These are phyloP conservation scores for Penicillium sp. DNA, from an alignment of 2,329 filamentous ascomycete species.

Conservation along the genomic window DNA sequence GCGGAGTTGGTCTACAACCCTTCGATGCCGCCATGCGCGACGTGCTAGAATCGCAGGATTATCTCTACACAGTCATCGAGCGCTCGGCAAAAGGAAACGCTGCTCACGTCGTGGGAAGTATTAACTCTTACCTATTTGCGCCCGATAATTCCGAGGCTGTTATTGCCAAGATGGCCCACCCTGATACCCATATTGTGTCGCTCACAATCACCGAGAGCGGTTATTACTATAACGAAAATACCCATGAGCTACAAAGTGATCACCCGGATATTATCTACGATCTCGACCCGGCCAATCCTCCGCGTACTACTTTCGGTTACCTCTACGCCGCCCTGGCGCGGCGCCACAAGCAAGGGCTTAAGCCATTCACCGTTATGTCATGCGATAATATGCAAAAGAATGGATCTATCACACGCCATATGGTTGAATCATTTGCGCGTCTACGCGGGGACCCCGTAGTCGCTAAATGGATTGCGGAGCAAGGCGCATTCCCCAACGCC, in stretches of 20 bases:
- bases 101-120: slow-evolving; percentile 53
- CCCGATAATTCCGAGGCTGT: slow-evolving; percentile 54
- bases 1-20: slow-evolving; percentile 54
- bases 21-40: slow-evolving; percentile 56
- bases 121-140: slow-evolving; percentile 55
- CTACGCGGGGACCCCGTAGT: slow-evolving; percentile 47
- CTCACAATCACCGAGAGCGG: slow-evolving; percentile 59
- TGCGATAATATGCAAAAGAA: slow-evolving; percentile 62
- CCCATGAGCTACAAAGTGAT: slow-evolving; percentile 52
- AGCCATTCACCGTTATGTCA: slow-evolving; percentile 56
- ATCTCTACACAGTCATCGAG: slow-evolving; percentile 57
- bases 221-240: slow-evolving; percentile 61
- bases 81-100: slow-evolving; percentile 53
- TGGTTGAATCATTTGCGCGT: slow-evolving; percentile 54
- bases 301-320: slow-evolving; percentile 55
- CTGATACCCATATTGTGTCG: slow-evolving; percentile 56
- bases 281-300: slow-evolving; percentile 44
- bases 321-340: slow-evolving; percentile 53
- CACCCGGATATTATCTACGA: slow-evolving; percentile 54
- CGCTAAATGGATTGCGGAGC: slow-evolving; percentile 51
- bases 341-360: slow-evolving; percentile 49
- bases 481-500: slow-evolving; percentile 55
- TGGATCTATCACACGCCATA: slow-evolving; percentile 54
- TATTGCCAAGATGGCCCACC: slow-evolving; percentile 57
- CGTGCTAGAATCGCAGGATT: slow-evolving; percentile 49